Base-by-base conservation (phyloP, 495 filamentous ascomycete genomes). In the Parachaetomium inaequale region DNA sequence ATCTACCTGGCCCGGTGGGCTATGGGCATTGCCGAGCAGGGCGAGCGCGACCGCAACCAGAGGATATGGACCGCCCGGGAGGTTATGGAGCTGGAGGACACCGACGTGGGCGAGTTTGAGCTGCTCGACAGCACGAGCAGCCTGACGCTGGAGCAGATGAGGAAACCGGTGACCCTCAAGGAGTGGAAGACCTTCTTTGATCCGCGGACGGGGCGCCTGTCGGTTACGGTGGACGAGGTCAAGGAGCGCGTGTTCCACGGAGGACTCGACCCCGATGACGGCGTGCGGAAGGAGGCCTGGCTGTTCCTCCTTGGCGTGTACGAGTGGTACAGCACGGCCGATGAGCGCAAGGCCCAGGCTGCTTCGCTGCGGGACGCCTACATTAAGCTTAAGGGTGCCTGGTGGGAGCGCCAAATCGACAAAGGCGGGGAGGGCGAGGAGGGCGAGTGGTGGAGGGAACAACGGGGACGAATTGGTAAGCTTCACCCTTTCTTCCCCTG, bases 231-330 rank as follows among this genome's bases (percentile, higher is more conserved):
- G 15, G 91, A 96, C 54, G 95, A 98, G 70, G 91, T 96, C 59
- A 98, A 97, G 71, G 93, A 98, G 69, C 81, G 94, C 11, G 86
- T 98, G 45, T 98, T 98, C 75, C 93, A 98, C 70, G 95, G 93
- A 50, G 94, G 95, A 0, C 79, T 98, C 4, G 86, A 96, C 72
- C 82, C 91, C 0, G 89, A 93, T 31, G 92, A 96, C 70, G 92
- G 91, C 1, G 93, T 94, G 25, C 82, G 94, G 47, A 97, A 97
- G 75, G 92, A 96, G 70, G 96, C 92, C 7, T 98, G 95, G 94
- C 78, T 98, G 42, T 98, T 96, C 78, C 73, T 98, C 19, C 82
- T 98, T 1, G 94, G 89, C 14, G 89, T 98, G 1, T 89, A 93
- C 71, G 87, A 90, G 0, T 98, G 94, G 94, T 84, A 93, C 63